Conservation (phyloP, 768 basidiomycete genomes). For the Dioszegia aurantiaca region DNA sequence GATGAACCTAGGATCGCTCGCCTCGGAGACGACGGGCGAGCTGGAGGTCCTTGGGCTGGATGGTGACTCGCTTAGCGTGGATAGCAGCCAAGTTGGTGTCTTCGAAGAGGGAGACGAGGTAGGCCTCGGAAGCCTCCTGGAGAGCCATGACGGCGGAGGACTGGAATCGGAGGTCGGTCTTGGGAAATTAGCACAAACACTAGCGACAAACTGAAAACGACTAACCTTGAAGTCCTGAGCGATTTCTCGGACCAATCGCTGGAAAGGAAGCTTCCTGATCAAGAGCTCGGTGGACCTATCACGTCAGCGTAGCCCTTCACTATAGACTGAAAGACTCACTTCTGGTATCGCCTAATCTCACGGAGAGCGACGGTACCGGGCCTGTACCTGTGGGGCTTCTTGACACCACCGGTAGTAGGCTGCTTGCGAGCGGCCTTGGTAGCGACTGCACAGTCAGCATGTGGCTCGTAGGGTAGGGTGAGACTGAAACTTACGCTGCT, state of each 20-base stretch:
- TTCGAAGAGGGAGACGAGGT: constrained; percentile 71
- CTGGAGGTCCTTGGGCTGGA: constrained; percentile 62
- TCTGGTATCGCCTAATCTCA: constrained; percentile 61
- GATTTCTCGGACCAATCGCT: constrained; percentile 73
- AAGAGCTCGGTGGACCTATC: constrained; percentile 58
- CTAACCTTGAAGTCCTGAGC: constrained; percentile 73
- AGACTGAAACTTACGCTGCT: constrained; percentile 35
- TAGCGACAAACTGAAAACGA: neutral
- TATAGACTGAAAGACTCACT: constrained; percentile 45
- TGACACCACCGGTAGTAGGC: constrained; percentile 62
- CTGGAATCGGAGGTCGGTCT: constrained; percentile 70
- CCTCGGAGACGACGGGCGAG: constrained; percentile 52
- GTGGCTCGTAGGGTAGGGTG: neutral
- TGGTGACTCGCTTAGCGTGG: constrained; percentile 66
- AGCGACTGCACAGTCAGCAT: constrained; percentile 36
- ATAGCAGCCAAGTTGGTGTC: constrained; percentile 58
- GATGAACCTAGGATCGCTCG: constrained; percentile 41
- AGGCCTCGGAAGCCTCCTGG: constrained; percentile 63
- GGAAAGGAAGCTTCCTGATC: constrained; percentile 62
- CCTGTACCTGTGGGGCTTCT: constrained; percentile 78
- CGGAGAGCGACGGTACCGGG: constrained; percentile 75
- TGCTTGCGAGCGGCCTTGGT: constrained; percentile 51
- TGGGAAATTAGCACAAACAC: constrained; percentile 6
- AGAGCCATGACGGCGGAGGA: constrained; percentile 59
- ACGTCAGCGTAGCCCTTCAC: constrained; percentile 2